phyloP scores from a whole-genome alignment of 371 early-diverging fungal genomes.

The Neoconidiobolus thromboides region DNA sequence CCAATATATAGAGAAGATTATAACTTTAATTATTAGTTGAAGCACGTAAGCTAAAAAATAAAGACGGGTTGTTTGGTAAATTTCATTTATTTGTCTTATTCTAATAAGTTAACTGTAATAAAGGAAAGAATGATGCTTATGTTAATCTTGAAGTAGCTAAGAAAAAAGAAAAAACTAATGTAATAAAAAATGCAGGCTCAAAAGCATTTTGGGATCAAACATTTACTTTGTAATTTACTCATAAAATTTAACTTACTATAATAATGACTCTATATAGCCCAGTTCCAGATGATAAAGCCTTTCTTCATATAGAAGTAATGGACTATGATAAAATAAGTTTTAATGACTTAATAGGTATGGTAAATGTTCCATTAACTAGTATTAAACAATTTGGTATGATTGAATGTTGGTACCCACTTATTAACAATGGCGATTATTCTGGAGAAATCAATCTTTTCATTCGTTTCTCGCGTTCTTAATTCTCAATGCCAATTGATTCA shows the following conservation, averaged over 20 bases:
- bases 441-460: constrained; percentile 2
- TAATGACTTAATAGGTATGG: constrained; percentile 1
- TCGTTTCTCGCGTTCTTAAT: background rate
- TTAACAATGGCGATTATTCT: background rate
- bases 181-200: constrained; percentile 2
- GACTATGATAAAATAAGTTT: background rate
- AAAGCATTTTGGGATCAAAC: background rate
- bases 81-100: background rate
- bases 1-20: background rate
- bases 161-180: background rate
- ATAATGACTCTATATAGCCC: background rate
- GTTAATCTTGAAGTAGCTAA: background rate
- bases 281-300: background rate
- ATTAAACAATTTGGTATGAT: background rate
- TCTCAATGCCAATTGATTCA: too few species aligned
- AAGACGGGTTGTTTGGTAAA: constrained; percentile 5
- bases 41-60: constrained; percentile 1
- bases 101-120: background rate
- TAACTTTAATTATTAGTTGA: constrained; percentile 1
- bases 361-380: background rate
- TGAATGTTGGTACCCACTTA: constrained; percentile 3
- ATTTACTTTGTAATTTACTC: background rate
- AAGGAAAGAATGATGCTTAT: constrained; percentile 4
- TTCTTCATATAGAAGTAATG: background rate
- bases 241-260: background rate